Evolutionary conservation across 2,329 filamentous ascomycete genomes (phyloP).

Genomic region (Thelonectria discophora): DNA sequence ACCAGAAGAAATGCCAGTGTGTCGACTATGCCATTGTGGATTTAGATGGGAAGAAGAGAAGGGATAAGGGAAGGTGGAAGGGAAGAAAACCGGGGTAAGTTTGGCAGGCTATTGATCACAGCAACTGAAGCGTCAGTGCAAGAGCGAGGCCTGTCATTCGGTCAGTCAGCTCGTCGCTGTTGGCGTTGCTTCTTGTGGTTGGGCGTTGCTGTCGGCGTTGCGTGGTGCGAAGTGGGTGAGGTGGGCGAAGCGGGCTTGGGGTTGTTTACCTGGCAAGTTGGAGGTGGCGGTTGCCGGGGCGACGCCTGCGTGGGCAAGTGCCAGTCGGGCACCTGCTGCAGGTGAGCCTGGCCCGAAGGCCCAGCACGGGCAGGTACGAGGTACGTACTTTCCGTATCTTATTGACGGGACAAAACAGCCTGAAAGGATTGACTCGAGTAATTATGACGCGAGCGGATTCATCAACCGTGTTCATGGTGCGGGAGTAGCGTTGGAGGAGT

Average conservation of each 20-base stretch:
- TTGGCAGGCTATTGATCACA: conserved; percentile 24
- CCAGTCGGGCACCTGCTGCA: too few species aligned
- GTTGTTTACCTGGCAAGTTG: conserved; percentile 38
- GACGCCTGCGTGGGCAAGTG: conserved; percentile 13
- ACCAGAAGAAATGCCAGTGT: conserved; percentile 27
- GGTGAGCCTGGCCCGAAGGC: background rate
- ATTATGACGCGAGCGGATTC: too few species aligned
- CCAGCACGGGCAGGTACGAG: background rate
- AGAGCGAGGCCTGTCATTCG: conserved; percentile 22
- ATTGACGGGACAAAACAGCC: conserved; percentile 31
- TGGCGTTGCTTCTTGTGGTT: conserved; percentile 2
- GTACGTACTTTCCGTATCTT: conserved; percentile 28
- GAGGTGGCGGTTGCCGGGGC: conserved; percentile 36
- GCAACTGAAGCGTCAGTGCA: conserved; percentile 24
- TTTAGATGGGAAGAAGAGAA: conserved; percentile 18
- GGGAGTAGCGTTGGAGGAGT: conserved; percentile 15
- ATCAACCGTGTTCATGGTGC: conserved; percentile 1
- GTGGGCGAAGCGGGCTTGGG: background rate
- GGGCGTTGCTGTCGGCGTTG: conserved; percentile 5
- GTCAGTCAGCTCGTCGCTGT: conserved; percentile 34
- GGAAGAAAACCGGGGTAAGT: conserved; percentile 32
- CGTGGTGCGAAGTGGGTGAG: conserved; percentile 17
- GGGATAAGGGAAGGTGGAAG: conserved; percentile 8
- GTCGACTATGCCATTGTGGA: conserved; percentile 39
- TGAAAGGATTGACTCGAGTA: background rate